phyloP scores from a whole-genome alignment of 1,284 basidiomycete genomes.

The Ganoderma sinense region DNA sequence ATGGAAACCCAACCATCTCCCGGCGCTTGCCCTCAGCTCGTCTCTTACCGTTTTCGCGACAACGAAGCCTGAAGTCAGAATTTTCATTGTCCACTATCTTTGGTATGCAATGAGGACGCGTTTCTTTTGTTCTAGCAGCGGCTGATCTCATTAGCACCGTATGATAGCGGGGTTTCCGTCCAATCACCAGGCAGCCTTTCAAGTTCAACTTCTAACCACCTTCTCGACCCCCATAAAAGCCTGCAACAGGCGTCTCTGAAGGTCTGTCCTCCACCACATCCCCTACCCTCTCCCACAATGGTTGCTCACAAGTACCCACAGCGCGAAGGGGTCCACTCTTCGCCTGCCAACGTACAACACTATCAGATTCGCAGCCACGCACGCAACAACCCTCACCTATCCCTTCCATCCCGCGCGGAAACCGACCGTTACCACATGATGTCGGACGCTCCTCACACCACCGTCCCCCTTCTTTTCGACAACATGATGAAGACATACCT shows the following conservation, averaged over 20 bases:
- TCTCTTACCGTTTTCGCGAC: not conserved
- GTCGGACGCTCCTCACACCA: not conserved
- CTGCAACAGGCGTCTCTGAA: not conserved
- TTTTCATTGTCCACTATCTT: not conserved
- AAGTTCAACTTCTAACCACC: not conserved
- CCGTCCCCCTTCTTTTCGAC: not conserved
- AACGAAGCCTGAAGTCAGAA: not conserved
- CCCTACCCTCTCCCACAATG: not conserved
- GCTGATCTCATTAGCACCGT: not conserved
- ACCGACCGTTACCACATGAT: not conserved
- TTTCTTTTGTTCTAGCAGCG: not conserved
- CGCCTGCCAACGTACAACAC: not conserved
- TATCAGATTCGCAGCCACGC: not conserved
- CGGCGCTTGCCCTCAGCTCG: not conserved
- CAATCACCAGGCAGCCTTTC: not conserved
- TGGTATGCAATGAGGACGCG: not conserved
- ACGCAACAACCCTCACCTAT: not conserved
- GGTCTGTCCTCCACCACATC: not conserved
- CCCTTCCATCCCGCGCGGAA: not conserved
- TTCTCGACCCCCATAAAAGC: not conserved
- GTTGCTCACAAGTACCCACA: not conserved
- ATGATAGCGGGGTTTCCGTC: not conserved
- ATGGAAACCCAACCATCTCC: not conserved
- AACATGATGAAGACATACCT: conserved; percentile 1
- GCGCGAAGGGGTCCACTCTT: not conserved